Conservation (phyloP, 2,329 filamentous ascomycete genomes). For the Penicillium sumatraense region DNA sequence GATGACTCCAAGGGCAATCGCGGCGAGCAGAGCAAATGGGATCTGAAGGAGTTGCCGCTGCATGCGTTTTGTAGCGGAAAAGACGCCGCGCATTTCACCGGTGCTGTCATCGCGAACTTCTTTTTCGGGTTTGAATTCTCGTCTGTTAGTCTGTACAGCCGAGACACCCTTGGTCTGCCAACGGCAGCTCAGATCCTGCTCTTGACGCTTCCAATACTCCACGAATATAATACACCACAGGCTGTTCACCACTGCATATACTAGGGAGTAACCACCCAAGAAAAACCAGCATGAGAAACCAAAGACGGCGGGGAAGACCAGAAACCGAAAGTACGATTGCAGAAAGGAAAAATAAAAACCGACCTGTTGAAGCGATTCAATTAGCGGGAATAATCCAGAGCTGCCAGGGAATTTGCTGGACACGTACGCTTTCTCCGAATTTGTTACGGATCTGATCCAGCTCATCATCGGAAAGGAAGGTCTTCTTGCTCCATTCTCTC, state of each 20-base stretch:
- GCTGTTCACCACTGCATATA: slow-evolving; percentile 79
- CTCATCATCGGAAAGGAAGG: slow-evolving; percentile 60
- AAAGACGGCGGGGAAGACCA: slow-evolving; percentile 79
- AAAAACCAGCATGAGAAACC: slow-evolving; percentile 81
- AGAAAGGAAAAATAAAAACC: slow-evolving; percentile 97
- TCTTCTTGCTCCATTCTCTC: slow-evolving; percentile 68
- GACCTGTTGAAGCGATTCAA: slow-evolving; percentile 55
- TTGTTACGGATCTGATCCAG: slow-evolving; percentile 75
- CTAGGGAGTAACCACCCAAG: slow-evolving; percentile 78
- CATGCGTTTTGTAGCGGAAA: slow-evolving; percentile 77
- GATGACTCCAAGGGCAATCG: slow-evolving; percentile 76
- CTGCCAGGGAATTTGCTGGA: background rate
- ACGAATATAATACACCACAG: slow-evolving; percentile 90
- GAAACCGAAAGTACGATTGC: slow-evolving; percentile 88
- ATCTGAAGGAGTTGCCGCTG: slow-evolving; percentile 81
- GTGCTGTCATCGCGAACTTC: slow-evolving; percentile 80
- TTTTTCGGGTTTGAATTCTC: slow-evolving; percentile 79
- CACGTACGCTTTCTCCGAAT: slow-evolving; percentile 67
- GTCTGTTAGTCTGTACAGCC: slow-evolving; percentile 75
- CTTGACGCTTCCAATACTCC: slow-evolving; percentile 95
- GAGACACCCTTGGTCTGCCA: slow-evolving; percentile 92
- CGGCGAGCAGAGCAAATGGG: slow-evolving; percentile 82
- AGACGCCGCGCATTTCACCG: slow-evolving; percentile 77
- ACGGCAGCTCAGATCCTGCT: slow-evolving; percentile 82
- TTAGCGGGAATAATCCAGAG: background rate